Evolutionary conservation across 306 rosid genomes (phyloP).

Genomic region (Fragaria ananassa): DNA sequence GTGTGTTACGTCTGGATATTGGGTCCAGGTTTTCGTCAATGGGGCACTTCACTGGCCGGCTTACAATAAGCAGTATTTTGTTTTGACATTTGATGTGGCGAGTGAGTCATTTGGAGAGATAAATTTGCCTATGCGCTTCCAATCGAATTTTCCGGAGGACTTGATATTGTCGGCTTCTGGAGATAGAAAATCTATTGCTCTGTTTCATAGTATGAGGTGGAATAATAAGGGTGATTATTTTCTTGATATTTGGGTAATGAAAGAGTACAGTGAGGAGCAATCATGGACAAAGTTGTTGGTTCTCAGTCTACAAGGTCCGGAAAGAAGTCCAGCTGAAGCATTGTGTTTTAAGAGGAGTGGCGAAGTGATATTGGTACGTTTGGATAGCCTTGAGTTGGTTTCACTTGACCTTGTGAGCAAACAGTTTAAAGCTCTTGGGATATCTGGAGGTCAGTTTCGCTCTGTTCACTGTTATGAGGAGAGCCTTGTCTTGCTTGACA

Average conservation of each 20-base stretch:
- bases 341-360: not conserved
- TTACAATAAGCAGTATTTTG: too few species aligned
- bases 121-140: too few species aligned
- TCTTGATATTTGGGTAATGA: conserved; percentile 7
- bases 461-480: not conserved
- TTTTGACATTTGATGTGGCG: not conserved
- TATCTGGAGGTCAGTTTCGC: not conserved
- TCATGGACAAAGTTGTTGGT: not conserved
- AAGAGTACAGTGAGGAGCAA: not conserved
- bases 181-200: not conserved
- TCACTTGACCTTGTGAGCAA: not conserved
- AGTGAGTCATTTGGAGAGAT: not conserved
- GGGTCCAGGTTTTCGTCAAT: not conserved
- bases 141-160: too few species aligned
- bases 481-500: conserved; percentile 1
- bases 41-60: not conserved
- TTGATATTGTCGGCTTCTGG: too few species aligned
- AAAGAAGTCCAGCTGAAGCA: not conserved
- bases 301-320: too few species aligned
- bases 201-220: not conserved
- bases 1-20: not conserved
- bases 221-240: not conserved
- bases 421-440: not conserved
- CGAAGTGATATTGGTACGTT: conserved; percentile 4
- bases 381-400: not conserved